A percentile compares a stretch with the other conserved stretches of the same genome.
Evolutionary conservation across 2,329 filamentous ascomycete species (phyloP).

Genomic region (Epicoccum sorghinum): DNA sequence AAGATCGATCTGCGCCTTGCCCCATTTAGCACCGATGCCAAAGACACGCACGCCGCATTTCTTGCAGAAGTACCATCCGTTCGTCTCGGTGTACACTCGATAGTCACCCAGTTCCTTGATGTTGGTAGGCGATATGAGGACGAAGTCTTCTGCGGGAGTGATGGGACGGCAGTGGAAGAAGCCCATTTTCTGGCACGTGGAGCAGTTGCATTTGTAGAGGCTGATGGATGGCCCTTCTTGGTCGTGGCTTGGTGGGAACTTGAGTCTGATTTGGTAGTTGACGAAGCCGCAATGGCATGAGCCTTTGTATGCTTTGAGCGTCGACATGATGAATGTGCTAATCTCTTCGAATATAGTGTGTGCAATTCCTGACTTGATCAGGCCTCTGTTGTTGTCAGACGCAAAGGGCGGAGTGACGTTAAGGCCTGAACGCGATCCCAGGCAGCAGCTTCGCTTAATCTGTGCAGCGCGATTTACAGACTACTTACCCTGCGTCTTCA

Average conservation of each 20-base stretch:
- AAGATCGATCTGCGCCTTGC: slow-evolving; percentile 27
- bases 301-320: slow-evolving; percentile 40
- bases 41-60: slow-evolving; percentile 56
- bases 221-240: slow-evolving; percentile 25
- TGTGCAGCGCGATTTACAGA: no score
- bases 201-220: slow-evolving; percentile 57
- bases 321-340: slow-evolving; percentile 21
- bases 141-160: slow-evolving; percentile 51
- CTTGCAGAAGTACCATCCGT: slow-evolving; percentile 56
- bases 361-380: no score
- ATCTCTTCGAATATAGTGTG: not conserved
- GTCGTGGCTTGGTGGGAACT: slow-evolving; percentile 46
- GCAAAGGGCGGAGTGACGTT: no score
- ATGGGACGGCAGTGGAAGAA: slow-evolving; percentile 55
- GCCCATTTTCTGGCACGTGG: slow-evolving; percentile 56
- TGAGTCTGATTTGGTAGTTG: slow-evolving; percentile 53
- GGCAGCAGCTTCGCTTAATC: slow-evolving; percentile 9
- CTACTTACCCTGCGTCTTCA: not conserved
- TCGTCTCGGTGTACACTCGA: slow-evolving; percentile 35
- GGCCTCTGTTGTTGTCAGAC: no score
- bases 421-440: not conserved
- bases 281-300: slow-evolving; percentile 57
- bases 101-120: slow-evolving; percentile 52
- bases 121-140: slow-evolving; percentile 51
- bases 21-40: slow-evolving; percentile 40